These are phyloP conservation scores for Starmerella stellata DNA, from an alignment of 805 yeast genomes.

Conservation along the genomic window DNA sequence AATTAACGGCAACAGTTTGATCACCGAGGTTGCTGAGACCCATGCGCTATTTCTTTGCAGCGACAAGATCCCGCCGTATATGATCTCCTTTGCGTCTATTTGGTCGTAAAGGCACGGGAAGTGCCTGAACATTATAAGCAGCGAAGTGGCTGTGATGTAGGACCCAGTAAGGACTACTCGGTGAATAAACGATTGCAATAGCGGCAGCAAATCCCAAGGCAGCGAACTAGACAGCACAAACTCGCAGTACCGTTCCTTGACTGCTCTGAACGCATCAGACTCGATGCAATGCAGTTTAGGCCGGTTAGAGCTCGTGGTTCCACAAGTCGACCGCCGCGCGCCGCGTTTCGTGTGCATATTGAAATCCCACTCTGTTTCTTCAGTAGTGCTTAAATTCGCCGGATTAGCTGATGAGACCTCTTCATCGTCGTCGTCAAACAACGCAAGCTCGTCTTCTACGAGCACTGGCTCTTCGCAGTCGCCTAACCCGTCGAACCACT, in stretches of 20 bases:
- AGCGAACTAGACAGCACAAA: not conserved
- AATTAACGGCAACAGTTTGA: constrained; percentile 4
- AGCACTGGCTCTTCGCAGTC: constrained; percentile 1
- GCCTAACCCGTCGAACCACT: constrained; percentile 10
- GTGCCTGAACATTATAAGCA: constrained; percentile 11
- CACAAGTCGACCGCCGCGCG: constrained; percentile 1
- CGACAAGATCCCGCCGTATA: constrained; percentile 9
- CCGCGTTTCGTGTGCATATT: not conserved
- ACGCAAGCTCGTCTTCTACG: constrained; percentile 1
- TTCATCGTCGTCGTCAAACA: constrained; percentile 9
- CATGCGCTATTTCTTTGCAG: constrained; percentile 22
- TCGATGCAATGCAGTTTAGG: constrained; percentile 1
- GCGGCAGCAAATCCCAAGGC: constrained; percentile 16
- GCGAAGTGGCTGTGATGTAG: constrained; percentile 11
- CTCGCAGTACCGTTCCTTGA: constrained; percentile 6
- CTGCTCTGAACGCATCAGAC: constrained; percentile 3
- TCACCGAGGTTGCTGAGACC: constrained; percentile 31
- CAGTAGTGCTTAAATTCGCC: too few relatives aligned
- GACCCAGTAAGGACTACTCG: constrained; percentile 9
- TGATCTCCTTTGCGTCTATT: constrained; percentile 8
- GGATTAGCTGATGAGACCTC: too few relatives aligned
- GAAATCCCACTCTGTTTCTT: not conserved
- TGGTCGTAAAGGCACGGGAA: constrained; percentile 5
- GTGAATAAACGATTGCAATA: constrained; percentile 4
- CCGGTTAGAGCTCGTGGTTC: constrained; percentile 1